A percentile compares a stretch with the other conserved stretches of the same genome.
Conservation (phyloP, 2,329 filamentous ascomycete genomes). For the Colletotrichum melonis region DNA sequence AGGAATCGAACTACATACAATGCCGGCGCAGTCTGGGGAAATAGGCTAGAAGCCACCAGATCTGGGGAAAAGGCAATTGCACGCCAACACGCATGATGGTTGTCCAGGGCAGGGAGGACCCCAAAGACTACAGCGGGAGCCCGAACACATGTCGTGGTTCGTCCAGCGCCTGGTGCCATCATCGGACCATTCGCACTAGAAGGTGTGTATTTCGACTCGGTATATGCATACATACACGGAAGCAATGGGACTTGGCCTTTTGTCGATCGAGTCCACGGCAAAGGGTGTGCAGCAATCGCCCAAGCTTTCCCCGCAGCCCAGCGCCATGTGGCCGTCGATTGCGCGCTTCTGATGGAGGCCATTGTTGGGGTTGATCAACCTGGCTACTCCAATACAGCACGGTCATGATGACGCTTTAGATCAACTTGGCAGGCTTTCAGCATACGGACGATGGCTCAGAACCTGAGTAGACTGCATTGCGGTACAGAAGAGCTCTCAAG, state of each 20-base stretch:
- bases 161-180: constrained; percentile 18
- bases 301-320: constrained; percentile 21
- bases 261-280: neutral
- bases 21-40: constrained; percentile 24
- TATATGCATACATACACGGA: constrained; percentile 12
- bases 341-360: constrained; percentile 1
- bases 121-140: neutral
- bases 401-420: constrained; percentile 29
- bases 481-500: neutral
- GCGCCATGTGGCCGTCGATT: constrained; percentile 23
- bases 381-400: neutral
- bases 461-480: neutral
- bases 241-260: too few species aligned
- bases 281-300: neutral
- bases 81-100: neutral
- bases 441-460: neutral
- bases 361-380: constrained; percentile 11
- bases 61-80: constrained; percentile 16
- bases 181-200: constrained; percentile 10
- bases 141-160: constrained; percentile 10
- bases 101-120: constrained; percentile 1
- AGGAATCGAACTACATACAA: neutral
- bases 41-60: constrained; percentile 7
- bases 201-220: neutral
- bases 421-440: neutral